Percentiles rank a stretch among this genome's conserved stretches.
These are phyloP conservation scores for Chloromonas sp. DNA, from an alignment of 163 green algal genomes.

Conservation along the genomic window DNA sequence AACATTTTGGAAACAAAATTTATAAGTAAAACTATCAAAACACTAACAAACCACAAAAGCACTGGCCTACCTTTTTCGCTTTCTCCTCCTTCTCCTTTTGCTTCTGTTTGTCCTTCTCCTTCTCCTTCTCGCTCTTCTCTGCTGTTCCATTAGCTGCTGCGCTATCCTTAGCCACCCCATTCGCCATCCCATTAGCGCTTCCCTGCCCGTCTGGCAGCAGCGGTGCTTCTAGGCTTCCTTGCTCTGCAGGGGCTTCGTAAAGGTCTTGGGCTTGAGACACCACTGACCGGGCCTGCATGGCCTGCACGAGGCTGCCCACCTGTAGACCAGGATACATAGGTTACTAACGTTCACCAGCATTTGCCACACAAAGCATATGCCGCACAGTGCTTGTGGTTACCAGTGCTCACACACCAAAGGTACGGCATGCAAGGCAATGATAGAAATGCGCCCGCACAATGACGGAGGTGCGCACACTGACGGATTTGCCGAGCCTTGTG, in stretches of 20 bases:
- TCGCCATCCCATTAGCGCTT: neutral
- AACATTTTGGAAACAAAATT: no score
- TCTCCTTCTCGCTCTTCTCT: neutral
- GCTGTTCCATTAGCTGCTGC: conserved; percentile 3
- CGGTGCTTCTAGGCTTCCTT: conserved; percentile 7
- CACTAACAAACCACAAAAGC: neutral
- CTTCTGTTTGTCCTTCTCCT: neutral
- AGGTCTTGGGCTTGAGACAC: conserved; percentile 1
- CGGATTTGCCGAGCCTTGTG: neutral
- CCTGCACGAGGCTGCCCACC: conserved; percentile 2
- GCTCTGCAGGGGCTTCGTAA: neutral
- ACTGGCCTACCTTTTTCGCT: neutral
- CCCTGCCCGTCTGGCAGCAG: neutral
- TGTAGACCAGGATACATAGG: neutral
- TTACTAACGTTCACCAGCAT: no score
- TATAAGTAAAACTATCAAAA: neutral
- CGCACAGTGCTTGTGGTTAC: conserved; percentile 4
- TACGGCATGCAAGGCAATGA: neutral
- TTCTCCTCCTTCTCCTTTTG: neutral
- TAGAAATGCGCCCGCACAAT: neutral
- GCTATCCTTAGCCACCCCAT: conserved; percentile 7
- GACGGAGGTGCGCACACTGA: neutral
- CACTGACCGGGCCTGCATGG: neutral
- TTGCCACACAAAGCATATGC: neutral
- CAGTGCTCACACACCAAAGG: neutral